Base-by-base conservation (phyloP, 2,329 filamentous ascomycete genomes). In the Xylariaceae sp. region DNA sequence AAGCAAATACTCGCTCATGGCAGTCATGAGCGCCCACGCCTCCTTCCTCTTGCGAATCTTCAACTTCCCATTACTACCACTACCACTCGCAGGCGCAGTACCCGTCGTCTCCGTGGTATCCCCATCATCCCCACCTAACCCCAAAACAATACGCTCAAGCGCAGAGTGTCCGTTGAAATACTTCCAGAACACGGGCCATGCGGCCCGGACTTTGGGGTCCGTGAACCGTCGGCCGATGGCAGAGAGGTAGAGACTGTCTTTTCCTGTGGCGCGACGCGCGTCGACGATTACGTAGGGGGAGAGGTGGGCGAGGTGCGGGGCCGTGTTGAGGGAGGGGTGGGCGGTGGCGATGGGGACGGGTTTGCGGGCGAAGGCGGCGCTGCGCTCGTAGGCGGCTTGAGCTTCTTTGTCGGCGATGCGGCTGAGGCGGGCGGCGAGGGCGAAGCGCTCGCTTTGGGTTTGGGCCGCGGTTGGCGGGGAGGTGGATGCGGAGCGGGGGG, bases 131-230 rank as follows among this genome's bases (percentile, higher is more conserved):
- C 44, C 56, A 17, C 15, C 56, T 1, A 60, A 42, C 58, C 88
- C 82, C n/a, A 94, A 77, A 1, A 89, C 85, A 65, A 99, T 88
- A 67, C 92, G 87, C 76, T 99, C 94, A 61, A 97, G 79, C 2
- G 92, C 88, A 70, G 88, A 87, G 58, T 82, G 83, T 0, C 94
- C 94, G 72, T 97, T 92, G 67, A 97, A 90, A 73, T 97, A 94
- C 73, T 89, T 90, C 68, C 87, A 82, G 67, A 96, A 85, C 50
- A 82, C 78, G 1, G 85, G 83, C 88, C 92, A 96, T 52, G 83
- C 81, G 58, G 84, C 81, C 48, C 83, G 80, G 11, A 89, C 74
- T 83, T 13, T 64, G 35, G 78, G 76, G 63, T 86, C 65, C 8
- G 64, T 45, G 50, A 87, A 77, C 8, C 83, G 77, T 52, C 75